Evolutionary conservation across 768 basidiomycete genomes (phyloP), one percentile per base, ranked within the genome.

Genomic region (Lepiota venenata): DNA sequence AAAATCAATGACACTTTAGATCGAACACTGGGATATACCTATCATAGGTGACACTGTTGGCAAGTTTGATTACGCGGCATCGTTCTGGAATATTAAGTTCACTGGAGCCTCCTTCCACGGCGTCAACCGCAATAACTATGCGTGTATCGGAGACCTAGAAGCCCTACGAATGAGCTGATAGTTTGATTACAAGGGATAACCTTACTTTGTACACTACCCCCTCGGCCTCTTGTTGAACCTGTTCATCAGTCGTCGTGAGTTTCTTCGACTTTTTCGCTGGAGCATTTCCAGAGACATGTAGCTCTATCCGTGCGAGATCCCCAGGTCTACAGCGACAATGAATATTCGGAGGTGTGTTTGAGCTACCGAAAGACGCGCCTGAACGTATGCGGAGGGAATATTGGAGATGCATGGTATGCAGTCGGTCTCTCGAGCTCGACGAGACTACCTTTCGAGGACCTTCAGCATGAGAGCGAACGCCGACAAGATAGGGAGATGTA

Each of bases 21-120:
- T 14, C 10, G 4, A 9, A 40, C 2, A 12, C 29, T 25, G 22
- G 36, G 25, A 29, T 57, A 40, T 65, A 83, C 90, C 94, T 80
- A 61, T 94, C 92, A 65, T 90, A 94, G 0, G 95, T 98, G 14
- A 91, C 84, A 51, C 86, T 93, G 61, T 98, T 98, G 11, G 93
- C 93, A 2, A 96, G 76, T 64, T 98, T 98, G 48, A 98, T 66
- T 47, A 94, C 71, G 15, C 91, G 78, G 69, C 93, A 91, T 47
- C 88, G 78, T 62, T 95, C 93, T 5, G 93, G 91, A 0, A 97
- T 66, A 61, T 93, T 88, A 11, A 91, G 71, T 46, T 91, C 88
- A 42, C 83, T 79, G 46, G 77, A 75, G 29, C 70, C 72, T 2
- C 77, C 73, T 47, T 88, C 85, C 14, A 81, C 76, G 11, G 79